Conservation (phyloP, 1,139 yeast genomes). For the Lodderomyces orthopsilosis region DNA sequence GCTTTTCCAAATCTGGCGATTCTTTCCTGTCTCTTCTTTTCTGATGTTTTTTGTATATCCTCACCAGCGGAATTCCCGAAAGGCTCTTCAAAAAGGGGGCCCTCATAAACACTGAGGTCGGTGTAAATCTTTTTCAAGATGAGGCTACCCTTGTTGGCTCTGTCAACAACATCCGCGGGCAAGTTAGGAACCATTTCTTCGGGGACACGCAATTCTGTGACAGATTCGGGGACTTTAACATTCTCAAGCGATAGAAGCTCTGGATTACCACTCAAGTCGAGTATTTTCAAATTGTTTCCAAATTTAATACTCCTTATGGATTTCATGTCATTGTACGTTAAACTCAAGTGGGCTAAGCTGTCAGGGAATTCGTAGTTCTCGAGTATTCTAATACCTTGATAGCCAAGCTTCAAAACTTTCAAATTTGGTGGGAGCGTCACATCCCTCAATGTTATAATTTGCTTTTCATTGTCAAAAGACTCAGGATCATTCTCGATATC, state of each 20-base stretch:
- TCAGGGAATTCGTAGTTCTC: constrained; percentile 43
- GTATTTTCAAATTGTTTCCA: constrained; percentile 31
- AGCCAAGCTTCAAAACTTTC: constrained; percentile 36
- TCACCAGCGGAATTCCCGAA: not conserved
- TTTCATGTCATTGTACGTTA: constrained; percentile 41
- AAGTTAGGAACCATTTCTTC: constrained; percentile 34
- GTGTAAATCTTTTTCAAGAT: constrained; percentile 24
- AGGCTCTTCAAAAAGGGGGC: not conserved
- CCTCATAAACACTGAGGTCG: not conserved
- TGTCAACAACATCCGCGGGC: constrained; percentile 40
- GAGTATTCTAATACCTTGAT: constrained; percentile 39
- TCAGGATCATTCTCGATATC: constrained; percentile 47
- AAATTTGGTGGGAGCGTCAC: constrained; percentile 39
- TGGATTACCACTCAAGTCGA: constrained; percentile 46
- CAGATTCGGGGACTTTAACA: constrained; percentile 37
- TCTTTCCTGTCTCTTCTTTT: not conserved
- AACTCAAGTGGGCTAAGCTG: constrained; percentile 29
- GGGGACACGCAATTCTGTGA: constrained; percentile 36
- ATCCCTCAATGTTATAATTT: constrained; percentile 43
- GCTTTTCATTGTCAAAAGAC: constrained; percentile 39
- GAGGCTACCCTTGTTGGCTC: constrained; percentile 39
- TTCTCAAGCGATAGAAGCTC: constrained; percentile 41
- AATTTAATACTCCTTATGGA: constrained; percentile 38
- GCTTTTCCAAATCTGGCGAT: not conserved
- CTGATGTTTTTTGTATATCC: not conserved